Conservation (phyloP, 306 rosid genomes). For the Vigna reflexopilosa region DNA sequence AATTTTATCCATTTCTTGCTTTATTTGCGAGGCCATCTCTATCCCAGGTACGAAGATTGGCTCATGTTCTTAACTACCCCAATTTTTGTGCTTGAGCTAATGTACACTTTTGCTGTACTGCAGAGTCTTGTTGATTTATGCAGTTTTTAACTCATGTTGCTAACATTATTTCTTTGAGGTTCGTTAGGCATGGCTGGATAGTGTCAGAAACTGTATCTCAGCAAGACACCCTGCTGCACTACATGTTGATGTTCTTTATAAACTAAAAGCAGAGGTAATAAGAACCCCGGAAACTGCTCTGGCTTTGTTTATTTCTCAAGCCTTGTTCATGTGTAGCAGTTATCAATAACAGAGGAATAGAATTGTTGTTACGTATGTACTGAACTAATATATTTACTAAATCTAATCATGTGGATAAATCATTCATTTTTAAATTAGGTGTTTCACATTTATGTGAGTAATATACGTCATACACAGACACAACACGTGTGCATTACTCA, state of each 20-base stretch:
- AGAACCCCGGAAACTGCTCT: conserved; percentile 36
- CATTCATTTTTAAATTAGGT: conserved; percentile 2
- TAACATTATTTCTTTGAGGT: conserved; percentile 44
- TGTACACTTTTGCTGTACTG: conserved; percentile 28
- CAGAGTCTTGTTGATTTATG: conserved; percentile 23
- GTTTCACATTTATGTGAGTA: conserved; percentile 14
- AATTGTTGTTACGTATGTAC: too few species aligned
- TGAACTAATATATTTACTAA: background rate
- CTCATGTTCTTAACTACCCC: conserved; percentile 28
- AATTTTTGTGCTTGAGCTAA: conserved; percentile 28
- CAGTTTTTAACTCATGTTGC: conserved; percentile 20
- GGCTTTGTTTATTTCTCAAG: conserved; percentile 28
- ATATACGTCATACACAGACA: conserved; percentile 3
- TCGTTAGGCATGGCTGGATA: conserved; percentile 70
- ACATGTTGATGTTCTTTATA: conserved; percentile 66
- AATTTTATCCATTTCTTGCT: conserved; percentile 4
- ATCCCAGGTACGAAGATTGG: conserved; percentile 6
- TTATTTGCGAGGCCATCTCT: conserved; percentile 29
- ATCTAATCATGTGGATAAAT: conserved; percentile 16
- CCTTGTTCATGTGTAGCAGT: conserved; percentile 5
- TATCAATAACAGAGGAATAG: background rate
- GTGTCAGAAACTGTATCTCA: conserved; percentile 63
- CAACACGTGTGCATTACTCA: conserved; percentile 22
- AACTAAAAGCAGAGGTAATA: conserved; percentile 78
- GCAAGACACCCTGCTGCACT: conserved; percentile 58